phyloP scores from a whole-genome alignment of 306 rosid genomes.

The Sphenostylis stenocarpa region DNA sequence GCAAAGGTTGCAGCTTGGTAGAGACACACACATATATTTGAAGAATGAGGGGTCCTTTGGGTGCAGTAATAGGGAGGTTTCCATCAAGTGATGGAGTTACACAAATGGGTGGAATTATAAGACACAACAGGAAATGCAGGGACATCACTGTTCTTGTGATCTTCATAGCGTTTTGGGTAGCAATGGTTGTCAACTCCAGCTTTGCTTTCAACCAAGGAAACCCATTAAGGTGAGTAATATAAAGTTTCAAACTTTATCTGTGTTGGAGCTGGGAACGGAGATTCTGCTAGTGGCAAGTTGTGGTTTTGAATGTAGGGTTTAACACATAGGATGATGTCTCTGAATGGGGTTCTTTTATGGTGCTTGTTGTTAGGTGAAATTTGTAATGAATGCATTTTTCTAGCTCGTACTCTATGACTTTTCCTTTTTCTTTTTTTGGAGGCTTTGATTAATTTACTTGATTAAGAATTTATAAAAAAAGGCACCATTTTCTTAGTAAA shows the following conservation, averaged over 20 bases:
- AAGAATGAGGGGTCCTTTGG: constrained; percentile 93
- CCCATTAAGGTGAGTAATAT: constrained; percentile 66
- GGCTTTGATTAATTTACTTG: not conserved
- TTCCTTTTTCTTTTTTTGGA: not conserved
- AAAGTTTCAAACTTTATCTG: constrained; percentile 22
- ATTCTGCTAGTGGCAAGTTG: constrained; percentile 4
- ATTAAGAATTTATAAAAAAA: not conserved
- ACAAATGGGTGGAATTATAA: constrained; percentile 77
- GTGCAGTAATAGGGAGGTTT: constrained; percentile 89
- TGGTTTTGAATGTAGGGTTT: constrained; percentile 15
- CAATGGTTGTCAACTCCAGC: constrained; percentile 97
- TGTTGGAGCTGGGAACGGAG: constrained; percentile 22
- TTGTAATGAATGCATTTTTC: not conserved
- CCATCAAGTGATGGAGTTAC: constrained; percentile 91
- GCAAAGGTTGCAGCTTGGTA: constrained; percentile 2
- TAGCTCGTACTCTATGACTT: constrained; percentile 16
- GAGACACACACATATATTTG: not conserved
- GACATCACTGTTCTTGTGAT: constrained; percentile 70
- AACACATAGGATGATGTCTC: not conserved
- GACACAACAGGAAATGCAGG: constrained; percentile 83
- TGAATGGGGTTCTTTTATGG: constrained; percentile 30
- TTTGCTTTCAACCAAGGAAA: constrained; percentile 88
- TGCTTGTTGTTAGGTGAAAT: not conserved
- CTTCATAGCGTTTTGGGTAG: constrained; percentile 89
- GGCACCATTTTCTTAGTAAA: not conserved